Conservation (phyloP, 2,329 filamentous ascomycete genomes). For the Blastomyces silverae region DNA sequence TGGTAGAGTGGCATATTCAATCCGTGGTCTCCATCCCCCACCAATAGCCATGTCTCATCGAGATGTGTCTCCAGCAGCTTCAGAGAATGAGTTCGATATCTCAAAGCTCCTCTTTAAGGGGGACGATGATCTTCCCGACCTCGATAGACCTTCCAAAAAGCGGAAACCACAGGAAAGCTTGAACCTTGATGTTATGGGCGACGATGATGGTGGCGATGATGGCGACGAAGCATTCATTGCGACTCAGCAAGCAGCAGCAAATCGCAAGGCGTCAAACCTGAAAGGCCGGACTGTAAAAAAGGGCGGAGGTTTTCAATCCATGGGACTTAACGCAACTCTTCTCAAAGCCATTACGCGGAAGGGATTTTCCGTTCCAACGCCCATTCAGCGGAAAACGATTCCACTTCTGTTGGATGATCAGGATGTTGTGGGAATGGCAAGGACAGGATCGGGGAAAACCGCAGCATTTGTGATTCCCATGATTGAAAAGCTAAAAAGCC, state of each 20-base stretch:
- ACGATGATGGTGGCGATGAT: slow-evolving; percentile 51
- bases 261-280: slow-evolving; percentile 73
- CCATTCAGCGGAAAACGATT: slow-evolving; percentile 95
- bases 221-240: slow-evolving; percentile 87
- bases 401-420: slow-evolving; percentile 81
- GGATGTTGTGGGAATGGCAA: slow-evolving; percentile 98
- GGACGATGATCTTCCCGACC: slow-evolving; percentile 48
- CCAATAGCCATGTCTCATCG: slow-evolving; percentile 57
- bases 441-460: slow-evolving; percentile 98
- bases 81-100: slow-evolving; percentile 90
- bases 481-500: slow-evolving; percentile 85
- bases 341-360: slow-evolving; percentile 88
- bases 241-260: slow-evolving; percentile 74
- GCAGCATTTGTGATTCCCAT: slow-evolving; percentile 97
- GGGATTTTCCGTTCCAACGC: slow-evolving; percentile 91
- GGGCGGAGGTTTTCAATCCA: slow-evolving; percentile 91
- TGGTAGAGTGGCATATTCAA: neutral
- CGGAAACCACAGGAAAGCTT: slow-evolving; percentile 31
- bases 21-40: neutral
- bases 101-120: slow-evolving; percentile 66
- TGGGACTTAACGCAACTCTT: slow-evolving; percentile 76
- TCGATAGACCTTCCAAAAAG: slow-evolving; percentile 31
- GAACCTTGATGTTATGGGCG: slow-evolving; percentile 50
- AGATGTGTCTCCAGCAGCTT: slow-evolving; percentile 70
- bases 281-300: slow-evolving; percentile 88